These are phyloP conservation scores for Komagataella pseudopastoris DNA, from an alignment of 805 yeast species.

Conservation along the genomic window DNA sequence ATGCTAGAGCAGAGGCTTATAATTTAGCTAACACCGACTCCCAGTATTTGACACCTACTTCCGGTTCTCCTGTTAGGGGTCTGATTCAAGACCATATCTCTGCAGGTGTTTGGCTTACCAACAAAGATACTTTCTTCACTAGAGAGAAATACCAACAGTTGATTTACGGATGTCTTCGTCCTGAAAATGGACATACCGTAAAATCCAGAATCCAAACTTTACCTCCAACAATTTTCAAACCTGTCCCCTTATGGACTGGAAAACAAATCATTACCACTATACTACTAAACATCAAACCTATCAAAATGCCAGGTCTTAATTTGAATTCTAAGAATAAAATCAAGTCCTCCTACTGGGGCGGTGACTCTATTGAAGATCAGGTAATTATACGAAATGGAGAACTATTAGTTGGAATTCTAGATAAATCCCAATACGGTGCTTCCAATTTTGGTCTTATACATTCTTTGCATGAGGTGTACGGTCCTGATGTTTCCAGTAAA, in stretches of 20 bases:
- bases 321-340: constrained; percentile 74
- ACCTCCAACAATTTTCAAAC: constrained; percentile 83
- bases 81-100: constrained; percentile 97
- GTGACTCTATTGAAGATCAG: constrained; percentile 68
- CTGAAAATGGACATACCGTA: constrained; percentile 95
- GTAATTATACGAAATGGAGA: constrained; percentile 84
- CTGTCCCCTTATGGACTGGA: constrained; percentile 93
- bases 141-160: constrained; percentile 90
- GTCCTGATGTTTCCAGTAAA: constrained; percentile 81
- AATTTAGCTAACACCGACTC: constrained; percentile 94
- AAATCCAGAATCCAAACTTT: constrained; percentile 53
- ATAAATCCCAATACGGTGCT: constrained; percentile 98
- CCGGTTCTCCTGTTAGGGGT: constrained; percentile 98
- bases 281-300: constrained; percentile 76
- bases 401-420: constrained; percentile 82
- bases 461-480: constrained; percentile 91
- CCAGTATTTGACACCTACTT: constrained; percentile 95
- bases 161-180: constrained; percentile 85
- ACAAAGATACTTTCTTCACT: constrained; percentile 81
- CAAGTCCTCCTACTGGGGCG: constrained; percentile 92
- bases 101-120: constrained; percentile 98
- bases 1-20: constrained; percentile 92
- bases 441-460: constrained; percentile 94
- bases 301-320: constrained; percentile 83
- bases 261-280: constrained; percentile 94